Evolutionary conservation across 768 basidiomycete genomes (phyloP).

Genomic region (Boletus huronensis): DNA sequence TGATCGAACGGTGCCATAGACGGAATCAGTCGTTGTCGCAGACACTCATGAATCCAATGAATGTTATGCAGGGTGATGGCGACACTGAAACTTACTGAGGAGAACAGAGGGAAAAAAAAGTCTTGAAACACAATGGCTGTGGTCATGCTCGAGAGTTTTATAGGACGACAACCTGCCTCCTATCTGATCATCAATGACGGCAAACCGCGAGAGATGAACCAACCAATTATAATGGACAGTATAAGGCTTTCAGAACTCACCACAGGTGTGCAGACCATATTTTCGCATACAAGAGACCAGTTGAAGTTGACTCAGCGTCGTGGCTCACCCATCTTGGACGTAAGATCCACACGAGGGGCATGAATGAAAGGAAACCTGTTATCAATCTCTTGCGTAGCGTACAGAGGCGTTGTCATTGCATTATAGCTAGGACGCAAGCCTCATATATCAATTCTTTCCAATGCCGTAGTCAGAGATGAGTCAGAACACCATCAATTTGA

Average conservation of each 20-base stretch:
- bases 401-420: neutral
- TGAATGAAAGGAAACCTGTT: neutral
- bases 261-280: neutral
- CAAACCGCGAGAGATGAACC: neutral
- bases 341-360: neutral
- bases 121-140: neutral
- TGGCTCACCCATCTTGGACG: neutral
- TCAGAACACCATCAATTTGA: neutral
- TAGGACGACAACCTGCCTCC: neutral
- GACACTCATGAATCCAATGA: neutral
- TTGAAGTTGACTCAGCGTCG: neutral
- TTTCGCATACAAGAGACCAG: neutral
- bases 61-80: neutral
- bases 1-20: slow-evolving; percentile 19
- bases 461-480: neutral
- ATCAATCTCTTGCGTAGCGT: neutral
- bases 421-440: neutral
- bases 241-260: no score
- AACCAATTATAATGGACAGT: no score
- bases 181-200: neutral
- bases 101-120: neutral
- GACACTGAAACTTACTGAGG: neutral
- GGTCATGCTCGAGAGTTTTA: neutral
- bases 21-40: no score
- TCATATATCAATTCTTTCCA: neutral